Evolutionary conservation across 116 monocot genomes (phyloP), one percentile per base, ranked within the genome.

Genomic region (Iris pallida): DNA sequence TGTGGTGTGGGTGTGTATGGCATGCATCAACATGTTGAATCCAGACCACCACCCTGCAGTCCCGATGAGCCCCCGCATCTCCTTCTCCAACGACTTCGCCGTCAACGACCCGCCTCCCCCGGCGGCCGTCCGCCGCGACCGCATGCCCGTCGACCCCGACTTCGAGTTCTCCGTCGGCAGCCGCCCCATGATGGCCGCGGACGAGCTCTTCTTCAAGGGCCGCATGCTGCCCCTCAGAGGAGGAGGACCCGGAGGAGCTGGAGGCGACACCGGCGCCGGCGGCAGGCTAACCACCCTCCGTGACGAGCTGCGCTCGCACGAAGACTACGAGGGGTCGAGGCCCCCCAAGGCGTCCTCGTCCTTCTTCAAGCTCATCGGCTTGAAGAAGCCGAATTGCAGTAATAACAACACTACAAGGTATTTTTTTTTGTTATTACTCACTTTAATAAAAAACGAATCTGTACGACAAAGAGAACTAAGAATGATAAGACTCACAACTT

Each of bases 81-180:
- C 93, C 68, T 93, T 93, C 82, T 93, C 93, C 57, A 93, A 79
- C 54, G 93, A 93, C 82, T 93, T 93, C 73, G 82, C 70, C 20
- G 47, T 80, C 13, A 89, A 89, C 8, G 63, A 63, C 7, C 77
- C 88, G 30, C 72, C 72, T 8, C 54, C 72, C 10, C 68, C n/a
- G 45, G 30, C 30, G 30, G 30, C 30, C 2, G 30, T 30, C 74
- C 71, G 42, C 20, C 44, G 45, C 62, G 14, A 30, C 14, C 43
- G 5, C 43, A 8, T 18, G 1, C 55, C 59, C 4, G 61, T 73
- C 0, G 76, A 82, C 66, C 67, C 79, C 2, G 61, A 86, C 79
- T 86, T 86, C 51, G 86, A 86, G 76, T 86, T 85, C 71, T 63
- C 77, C 4, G 80, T 77, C 16, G 80, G 77, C 58, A 63, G 62